Evolutionary conservation across 2,329 filamentous ascomycete species (phyloP), one percentile per base, ranked within the genome.

Genomic region (Hysterium pulicare): DNA sequence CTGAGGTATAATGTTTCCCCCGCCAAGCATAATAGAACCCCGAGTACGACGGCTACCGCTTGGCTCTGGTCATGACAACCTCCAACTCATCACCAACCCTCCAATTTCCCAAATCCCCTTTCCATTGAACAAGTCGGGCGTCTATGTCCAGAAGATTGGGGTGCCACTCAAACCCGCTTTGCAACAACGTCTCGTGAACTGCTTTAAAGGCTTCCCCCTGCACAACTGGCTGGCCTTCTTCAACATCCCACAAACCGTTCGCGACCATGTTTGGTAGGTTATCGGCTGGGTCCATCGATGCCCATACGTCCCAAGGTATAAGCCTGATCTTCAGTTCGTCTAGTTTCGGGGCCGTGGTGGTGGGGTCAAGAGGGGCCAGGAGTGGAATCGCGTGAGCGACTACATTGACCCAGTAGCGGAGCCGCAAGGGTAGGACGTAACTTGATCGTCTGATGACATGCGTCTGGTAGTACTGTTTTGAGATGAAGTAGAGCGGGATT

Each of bases 71-170:
- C 20, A 66, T 62, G 2, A 62, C 53, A 33, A 66, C 51, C 26
- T 63, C 58, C 26, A 66, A 42, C 47, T 63, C 62, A 42, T 65
- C 62, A 1, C 63, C 63, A 4, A 66, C 55, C 11, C 55, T 40
- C 31, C 51, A 53, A 20, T 48, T 49, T 39, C 61, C 57, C 46
- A 62, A 49, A 44, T 62, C 54, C 0, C 58, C 58, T 35, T 62
- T 57, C 60, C 61, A 64, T 44, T 53, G 51, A 5, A 62, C 50
- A 34, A 60, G 50, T 20, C 31, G 48, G 5, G 62, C 44, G 1
- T 48, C 23, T 1, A 54, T 53, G 5, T 40, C 20, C 28, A 62
- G 33, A 0, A 44, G 49, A 45, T 46, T 42, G 16, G 53, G 42
- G 16, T 9, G 10, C 16, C 26, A 30, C 32, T 37, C 13, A 10